Percentiles rank a stretch among this genome's conserved stretches.
Conservation (phyloP, 768 basidiomycete genomes). For the Lentinula raphanica region DNA sequence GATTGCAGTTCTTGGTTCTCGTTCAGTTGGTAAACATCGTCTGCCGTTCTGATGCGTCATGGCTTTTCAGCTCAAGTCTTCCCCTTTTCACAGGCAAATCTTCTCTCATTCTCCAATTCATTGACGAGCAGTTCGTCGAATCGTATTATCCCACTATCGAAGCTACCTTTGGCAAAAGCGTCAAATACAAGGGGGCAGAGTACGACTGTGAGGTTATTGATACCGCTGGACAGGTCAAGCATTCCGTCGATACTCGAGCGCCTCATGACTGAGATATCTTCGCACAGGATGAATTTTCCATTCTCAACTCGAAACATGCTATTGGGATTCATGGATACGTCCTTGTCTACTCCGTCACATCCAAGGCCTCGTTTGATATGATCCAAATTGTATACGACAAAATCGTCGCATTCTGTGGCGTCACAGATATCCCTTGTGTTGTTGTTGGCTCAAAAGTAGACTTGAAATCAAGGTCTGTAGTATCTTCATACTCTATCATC, state of each 20-base stretch:
- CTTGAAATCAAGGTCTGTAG: conserved; percentile 63
- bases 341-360: conserved; percentile 92
- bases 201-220: conserved; percentile 98
- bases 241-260: neutral
- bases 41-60: conserved; percentile 8
- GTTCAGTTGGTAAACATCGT: conserved; percentile 74
- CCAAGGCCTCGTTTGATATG: conserved; percentile 90
- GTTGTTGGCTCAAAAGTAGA: conserved; percentile 93
- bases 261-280: conserved; percentile 7
- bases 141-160: conserved; percentile 96
- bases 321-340: conserved; percentile 97
- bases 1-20: conserved; percentile 82
- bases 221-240: conserved; percentile 88
- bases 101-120: conserved; percentile 88
- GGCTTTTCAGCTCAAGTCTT: conserved; percentile 9
- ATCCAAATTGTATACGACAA: conserved; percentile 90
- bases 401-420: conserved; percentile 83
- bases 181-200: conserved; percentile 83
- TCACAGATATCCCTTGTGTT: conserved; percentile 83
- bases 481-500: conserved; percentile 5
- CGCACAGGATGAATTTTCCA: conserved; percentile 87
- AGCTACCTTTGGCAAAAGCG: conserved; percentile 77
- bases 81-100: conserved; percentile 71
- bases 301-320: conserved; percentile 88
- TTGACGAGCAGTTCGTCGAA: conserved; percentile 88